Base-by-base conservation (phyloP, 2,329 filamentous ascomycete species). In the Scleromitrula shiraiana region DNA sequence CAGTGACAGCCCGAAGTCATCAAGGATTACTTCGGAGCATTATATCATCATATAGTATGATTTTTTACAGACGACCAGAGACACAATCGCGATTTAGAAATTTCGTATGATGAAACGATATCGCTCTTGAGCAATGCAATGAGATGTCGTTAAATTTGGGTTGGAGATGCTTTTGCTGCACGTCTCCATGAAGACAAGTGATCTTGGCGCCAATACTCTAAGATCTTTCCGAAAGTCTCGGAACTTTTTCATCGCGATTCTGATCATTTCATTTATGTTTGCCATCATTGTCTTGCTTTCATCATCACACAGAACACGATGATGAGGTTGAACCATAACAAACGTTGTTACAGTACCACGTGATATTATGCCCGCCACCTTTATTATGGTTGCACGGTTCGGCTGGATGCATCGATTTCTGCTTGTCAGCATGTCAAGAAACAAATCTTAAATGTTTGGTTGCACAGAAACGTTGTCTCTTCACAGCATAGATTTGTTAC, bases 71-170 rank as follows among this genome's bases (percentile, higher is more conserved):
- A n/a, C n/a, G n/a, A n/a, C n/a, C 26, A 12, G 12, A 27, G 12
- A 12, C 12, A 7, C 26, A 27, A 27, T 27, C 26, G 7, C 12
- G 12, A 12, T 7, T 7, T 27, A 27, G 7, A 27, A 7, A 27
- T 27, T 22, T 14, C 7, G 12, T 3, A 10, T 24, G 7, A 17
- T 10, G 3, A 14, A 15, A 10, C 22, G n/a, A 10, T 12, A 9
- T 5, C n/a, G 7, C 17, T 17, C n/a, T 23, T 22, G 10, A 24
- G 8, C 15, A 19, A 6, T 46, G 14, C 29, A 33, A 15, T 15
- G 30, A 17, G 26, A 46, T 41, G 44, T 41, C 44, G 44, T 46
- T 40, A 20, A 41, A 46, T 46, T 46, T 46, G 36, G 39, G 26
- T 41, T 12, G 9, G 20, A 24, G n/a, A n/a, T n/a, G n/a, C n/a